These are phyloP conservation scores for Pseudopyricularia javanii DNA, from an alignment of 2,329 filamentous ascomycete genomes.

Conservation along the genomic window DNA sequence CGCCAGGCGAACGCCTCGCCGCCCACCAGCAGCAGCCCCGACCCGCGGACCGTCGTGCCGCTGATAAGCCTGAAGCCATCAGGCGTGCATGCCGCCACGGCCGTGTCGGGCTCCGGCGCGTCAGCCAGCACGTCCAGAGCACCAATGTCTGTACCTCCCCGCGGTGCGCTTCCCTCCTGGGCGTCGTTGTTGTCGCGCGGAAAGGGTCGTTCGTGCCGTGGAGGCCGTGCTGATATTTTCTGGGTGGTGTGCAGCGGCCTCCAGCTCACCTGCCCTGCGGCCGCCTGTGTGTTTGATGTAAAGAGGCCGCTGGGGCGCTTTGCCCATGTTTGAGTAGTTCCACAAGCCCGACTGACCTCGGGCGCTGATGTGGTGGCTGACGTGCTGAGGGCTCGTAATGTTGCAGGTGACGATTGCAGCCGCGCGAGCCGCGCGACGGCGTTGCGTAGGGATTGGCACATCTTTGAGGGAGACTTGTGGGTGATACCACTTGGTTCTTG, in stretches of 20 bases:
- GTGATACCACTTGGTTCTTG: no score
- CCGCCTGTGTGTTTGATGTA: neutral
- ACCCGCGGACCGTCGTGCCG: constrained; percentile 52
- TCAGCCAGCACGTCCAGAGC: constrained; percentile 69
- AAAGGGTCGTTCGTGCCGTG: neutral
- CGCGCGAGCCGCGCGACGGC: neutral
- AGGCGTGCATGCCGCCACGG: constrained; percentile 67
- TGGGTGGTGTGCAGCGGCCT: neutral
- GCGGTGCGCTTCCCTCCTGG: neutral
- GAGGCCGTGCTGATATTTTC: neutral
- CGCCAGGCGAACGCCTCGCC: constrained; percentile 85
- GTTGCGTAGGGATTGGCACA: neutral
- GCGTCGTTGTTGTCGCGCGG: neutral
- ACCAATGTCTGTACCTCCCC: constrained; percentile 47
- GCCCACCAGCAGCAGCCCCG: constrained; percentile 57
- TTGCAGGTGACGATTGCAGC: neutral
- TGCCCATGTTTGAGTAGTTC: neutral
- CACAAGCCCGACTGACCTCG: neutral
- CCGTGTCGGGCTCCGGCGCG: constrained; percentile 65
- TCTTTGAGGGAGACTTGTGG: neutral
- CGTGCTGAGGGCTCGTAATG: neutral
- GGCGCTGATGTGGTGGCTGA: neutral
- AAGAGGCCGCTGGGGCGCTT: neutral
- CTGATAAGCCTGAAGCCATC: constrained; percentile 84
- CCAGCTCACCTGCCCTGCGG: neutral